These are phyloP conservation scores for Coemansia sp. DNA, from an alignment of 192 early-diverging fungal species.

Conservation along the genomic window DNA sequence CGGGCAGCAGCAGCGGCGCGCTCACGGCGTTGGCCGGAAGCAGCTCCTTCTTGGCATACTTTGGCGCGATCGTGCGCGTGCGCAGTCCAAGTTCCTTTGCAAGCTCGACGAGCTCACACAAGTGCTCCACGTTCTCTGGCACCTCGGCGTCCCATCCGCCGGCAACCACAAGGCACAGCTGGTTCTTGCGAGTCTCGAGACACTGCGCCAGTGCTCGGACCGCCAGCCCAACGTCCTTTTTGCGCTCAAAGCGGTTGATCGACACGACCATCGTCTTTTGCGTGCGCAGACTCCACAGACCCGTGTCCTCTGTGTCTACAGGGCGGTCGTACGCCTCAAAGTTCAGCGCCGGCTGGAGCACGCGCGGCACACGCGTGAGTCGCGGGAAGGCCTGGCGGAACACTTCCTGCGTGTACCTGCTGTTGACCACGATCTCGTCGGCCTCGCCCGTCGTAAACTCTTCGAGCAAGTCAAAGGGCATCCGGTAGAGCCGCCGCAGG, in stretches of 20 bases:
- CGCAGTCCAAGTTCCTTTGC: slow-evolving; percentile 46
- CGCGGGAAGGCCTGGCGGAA: slow-evolving; percentile 69
- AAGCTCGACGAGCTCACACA: slow-evolving; percentile 63
- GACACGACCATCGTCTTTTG: slow-evolving; percentile 55
- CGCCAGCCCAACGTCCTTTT: slow-evolving; percentile 83
- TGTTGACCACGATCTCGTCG: slow-evolving; percentile 90
- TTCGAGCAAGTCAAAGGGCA: slow-evolving; percentile 81
- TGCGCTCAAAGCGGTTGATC: slow-evolving; percentile 96
- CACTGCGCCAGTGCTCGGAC: slow-evolving; percentile 61
- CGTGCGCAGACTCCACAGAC: slow-evolving; percentile 39
- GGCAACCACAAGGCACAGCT: slow-evolving; percentile 66
- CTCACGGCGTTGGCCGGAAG: slow-evolving; percentile 12
- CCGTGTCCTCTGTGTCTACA: slow-evolving; percentile 54
- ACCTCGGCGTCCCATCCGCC: slow-evolving; percentile 87
- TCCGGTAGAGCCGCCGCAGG: slow-evolving; percentile 68
- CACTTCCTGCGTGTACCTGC: slow-evolving; percentile 74
- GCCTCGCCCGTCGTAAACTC: slow-evolving; percentile 83
- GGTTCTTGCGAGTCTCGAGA: slow-evolving; percentile 12
- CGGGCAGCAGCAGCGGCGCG: slow-evolving; percentile 5
- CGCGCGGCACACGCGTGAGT: slow-evolving; percentile 59
- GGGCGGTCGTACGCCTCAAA: slow-evolving; percentile 64
- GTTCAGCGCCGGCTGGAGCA: slow-evolving; percentile 83
- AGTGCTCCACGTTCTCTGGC: slow-evolving; percentile 82
- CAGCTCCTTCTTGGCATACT: background rate
- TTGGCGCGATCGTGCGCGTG: slow-evolving; percentile 32